A percentile compares a stretch with the other conserved stretches of the same genome.
These are phyloP conservation scores for Chlamydomonas reinhardtii DNA, from an alignment of 163 green algal genomes.

Conservation along the genomic window DNA sequence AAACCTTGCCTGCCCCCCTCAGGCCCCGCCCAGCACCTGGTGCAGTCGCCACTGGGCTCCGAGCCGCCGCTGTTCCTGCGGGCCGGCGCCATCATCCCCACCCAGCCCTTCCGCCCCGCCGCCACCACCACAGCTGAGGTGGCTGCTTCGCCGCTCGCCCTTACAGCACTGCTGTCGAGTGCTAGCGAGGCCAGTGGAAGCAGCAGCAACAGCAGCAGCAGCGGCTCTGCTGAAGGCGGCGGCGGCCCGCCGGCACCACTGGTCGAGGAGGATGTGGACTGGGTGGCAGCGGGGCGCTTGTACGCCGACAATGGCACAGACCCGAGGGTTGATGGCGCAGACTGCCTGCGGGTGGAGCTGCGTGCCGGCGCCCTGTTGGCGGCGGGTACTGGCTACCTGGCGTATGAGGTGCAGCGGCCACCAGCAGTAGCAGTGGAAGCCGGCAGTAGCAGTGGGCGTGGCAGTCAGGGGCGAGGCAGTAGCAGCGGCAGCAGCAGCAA, in stretches of 20 bases:
- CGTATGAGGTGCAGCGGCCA: neutral
- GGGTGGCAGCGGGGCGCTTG: neutral
- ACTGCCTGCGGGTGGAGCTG: neutral
- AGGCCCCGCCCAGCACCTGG: slow-evolving; percentile 8
- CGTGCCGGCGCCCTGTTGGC: slow-evolving; percentile 6
- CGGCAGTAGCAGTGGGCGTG: neutral
- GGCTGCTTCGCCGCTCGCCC: slow-evolving; percentile 15
- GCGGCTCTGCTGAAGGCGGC: neutral
- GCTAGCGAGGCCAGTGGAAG: neutral
- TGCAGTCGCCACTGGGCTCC: slow-evolving; percentile 17
- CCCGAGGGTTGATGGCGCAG: neutral
- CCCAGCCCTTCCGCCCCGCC: neutral
- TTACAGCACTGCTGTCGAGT: neutral
- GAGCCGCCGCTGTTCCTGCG: slow-evolving; percentile 34
- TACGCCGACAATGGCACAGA: slow-evolving; percentile 17
- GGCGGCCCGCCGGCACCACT: neutral
- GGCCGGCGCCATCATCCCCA: slow-evolving; percentile 3
- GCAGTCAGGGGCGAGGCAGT: neutral
- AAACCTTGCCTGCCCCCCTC: no score
- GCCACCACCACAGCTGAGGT: slow-evolving; percentile 13
- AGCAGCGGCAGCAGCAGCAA: no score
- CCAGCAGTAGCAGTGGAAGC: no score
- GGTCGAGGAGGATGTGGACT: neutral
- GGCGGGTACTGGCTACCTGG: neutral
- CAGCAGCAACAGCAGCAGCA: neutral